These are phyloP conservation scores for Trichoderma harzianum DNA, from an alignment of 2,329 filamentous ascomycete species.

Conservation along the genomic window DNA sequence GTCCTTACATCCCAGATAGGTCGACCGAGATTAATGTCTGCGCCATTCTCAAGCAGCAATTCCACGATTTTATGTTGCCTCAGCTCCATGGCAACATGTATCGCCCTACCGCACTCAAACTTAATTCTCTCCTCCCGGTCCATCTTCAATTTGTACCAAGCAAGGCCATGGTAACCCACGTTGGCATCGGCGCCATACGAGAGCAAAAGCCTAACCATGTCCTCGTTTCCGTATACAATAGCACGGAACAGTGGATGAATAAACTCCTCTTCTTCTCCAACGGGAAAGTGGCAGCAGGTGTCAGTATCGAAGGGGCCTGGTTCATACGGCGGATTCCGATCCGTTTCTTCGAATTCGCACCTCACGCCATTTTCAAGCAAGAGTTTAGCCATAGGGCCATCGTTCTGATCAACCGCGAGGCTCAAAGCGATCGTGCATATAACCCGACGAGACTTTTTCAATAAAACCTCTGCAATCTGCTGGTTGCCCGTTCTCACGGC, in stretches of 20 bases:
- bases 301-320: fast-evolving
- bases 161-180: background rate
- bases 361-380: background rate
- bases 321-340: background rate
- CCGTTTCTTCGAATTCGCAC: background rate
- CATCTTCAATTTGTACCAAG: background rate
- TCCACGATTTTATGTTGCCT: background rate
- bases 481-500: background rate
- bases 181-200: background rate
- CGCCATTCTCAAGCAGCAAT: background rate
- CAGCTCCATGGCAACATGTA: background rate
- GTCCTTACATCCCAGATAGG: background rate
- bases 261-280: background rate
- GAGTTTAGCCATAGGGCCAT: background rate
- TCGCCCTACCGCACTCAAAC: background rate
- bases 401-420: background rate
- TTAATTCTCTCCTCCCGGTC: background rate
- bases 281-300: background rate
- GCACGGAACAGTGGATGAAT: background rate
- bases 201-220: background rate
- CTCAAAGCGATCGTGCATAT: background rate
- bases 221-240: background rate
- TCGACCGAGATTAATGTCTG: background rate
- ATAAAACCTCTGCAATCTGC: background rate
- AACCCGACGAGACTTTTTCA: background rate